Conservation (phyloP, 192 early-diverging fungal species). For the Mortierella alpina region DNA sequence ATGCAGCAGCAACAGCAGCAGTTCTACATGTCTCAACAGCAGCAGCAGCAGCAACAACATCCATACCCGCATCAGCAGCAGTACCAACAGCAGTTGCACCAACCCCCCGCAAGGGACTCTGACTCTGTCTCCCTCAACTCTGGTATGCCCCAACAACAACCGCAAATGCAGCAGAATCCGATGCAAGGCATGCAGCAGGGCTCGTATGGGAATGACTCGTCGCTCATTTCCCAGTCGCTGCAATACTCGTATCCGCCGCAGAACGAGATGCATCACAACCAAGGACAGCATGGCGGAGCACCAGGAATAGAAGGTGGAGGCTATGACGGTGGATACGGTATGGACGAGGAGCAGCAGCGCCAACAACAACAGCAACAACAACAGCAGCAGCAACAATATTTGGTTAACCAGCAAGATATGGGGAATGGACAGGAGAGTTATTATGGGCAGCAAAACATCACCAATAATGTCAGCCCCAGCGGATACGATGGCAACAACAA, state of each 20-base stretch:
- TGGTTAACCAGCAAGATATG: background rate
- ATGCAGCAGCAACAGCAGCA: constrained; percentile 1
- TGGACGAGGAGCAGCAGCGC: constrained; percentile 4
- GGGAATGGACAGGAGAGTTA: background rate
- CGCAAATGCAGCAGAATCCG: background rate
- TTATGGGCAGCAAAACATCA: background rate
- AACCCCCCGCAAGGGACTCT: constrained; percentile 2
- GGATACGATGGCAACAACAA: constrained; percentile 6
- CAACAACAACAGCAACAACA: constrained; percentile 16
- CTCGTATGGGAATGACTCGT: constrained; percentile 2
- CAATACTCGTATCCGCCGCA: background rate
- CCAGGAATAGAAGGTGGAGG: no score
- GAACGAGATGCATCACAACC: background rate
- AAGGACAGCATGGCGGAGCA: background rate
- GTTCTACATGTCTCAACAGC: constrained; percentile 6
- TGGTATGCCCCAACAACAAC: background rate
- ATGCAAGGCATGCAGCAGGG: background rate
- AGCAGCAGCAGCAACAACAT: constrained; percentile 10
- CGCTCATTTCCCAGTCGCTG: background rate
- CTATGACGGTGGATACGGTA: constrained; percentile 3
- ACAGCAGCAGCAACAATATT: constrained; percentile 19
- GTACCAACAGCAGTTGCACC: constrained; percentile 18
- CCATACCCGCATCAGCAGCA: constrained; percentile 1
- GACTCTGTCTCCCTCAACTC: constrained; percentile 10
- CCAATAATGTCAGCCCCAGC: background rate